Base-by-base conservation (phyloP, 345 rosid species). In the Arabidopsis suecica region DNA sequence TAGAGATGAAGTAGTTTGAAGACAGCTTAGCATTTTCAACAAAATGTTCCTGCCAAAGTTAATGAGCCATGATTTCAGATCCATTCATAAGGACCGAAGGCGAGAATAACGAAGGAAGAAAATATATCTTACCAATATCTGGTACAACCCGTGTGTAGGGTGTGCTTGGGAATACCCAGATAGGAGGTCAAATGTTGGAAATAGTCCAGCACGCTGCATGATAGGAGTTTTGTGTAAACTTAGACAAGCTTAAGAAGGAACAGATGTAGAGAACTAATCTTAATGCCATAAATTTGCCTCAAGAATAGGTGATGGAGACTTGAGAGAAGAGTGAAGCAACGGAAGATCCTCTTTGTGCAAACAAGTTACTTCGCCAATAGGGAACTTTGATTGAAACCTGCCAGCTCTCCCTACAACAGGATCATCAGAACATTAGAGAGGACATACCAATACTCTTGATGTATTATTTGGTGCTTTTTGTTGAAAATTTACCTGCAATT, bases 301-400 rank as follows among this genome's bases (percentile, higher is more conserved):
- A 33, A 94, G 73, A 65, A 78, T 64, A 65, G 97, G 96, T 75
- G 97, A 94, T 44, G 89, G 85, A 28, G 86, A 76, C 38, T 77
- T 76, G 71, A 93, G 66, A 22, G 98, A 81, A 28, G 89, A 73
- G 54, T 88, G 97, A 75, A 93, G 97, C 78, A 93, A 81, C 33
- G 90, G 87, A 68, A 93, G 85, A 82, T 93, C 96, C 16, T 73
- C 80, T 60, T 68, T 75, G 53, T 77, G 37, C 61, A 89, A 83
- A 81, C 98, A 94, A 54, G 98, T 94, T 72, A 94, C 98, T 80
- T 94, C 91, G 51, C 98, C 98, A n/a, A 79, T 76, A 58, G 96
- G 96, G 79, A 82, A 94, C 56, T 89, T 87, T 69, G 98, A 93
- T 45, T 88, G 88, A 66, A 89, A 93, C 80, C 98, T 83, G 68